phyloP scores from a whole-genome alignment of 148 eudicot species.

The Limonium bicolor region DNA sequence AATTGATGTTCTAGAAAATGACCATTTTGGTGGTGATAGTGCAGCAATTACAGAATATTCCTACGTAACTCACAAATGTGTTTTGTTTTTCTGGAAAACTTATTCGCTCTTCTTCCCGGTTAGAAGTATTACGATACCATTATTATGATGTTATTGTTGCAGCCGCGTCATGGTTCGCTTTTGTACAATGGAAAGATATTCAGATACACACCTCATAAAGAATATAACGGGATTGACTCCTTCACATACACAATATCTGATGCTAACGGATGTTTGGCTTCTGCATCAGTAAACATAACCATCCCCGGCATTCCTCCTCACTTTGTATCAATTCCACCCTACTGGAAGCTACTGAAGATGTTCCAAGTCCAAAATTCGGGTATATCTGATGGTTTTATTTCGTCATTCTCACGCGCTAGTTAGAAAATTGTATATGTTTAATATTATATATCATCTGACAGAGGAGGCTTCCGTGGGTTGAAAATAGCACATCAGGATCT shows the following conservation, averaged over 20 bases:
- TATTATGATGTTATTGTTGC: too few species aligned
- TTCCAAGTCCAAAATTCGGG: constrained; percentile 66
- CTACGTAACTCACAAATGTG: constrained; percentile 24
- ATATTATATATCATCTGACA: too few species aligned
- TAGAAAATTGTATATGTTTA: too few species aligned
- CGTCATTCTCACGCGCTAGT: too few species aligned
- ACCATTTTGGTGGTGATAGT: constrained; percentile 47
- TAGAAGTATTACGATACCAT: too few species aligned
- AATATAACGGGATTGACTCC: constrained; percentile 68
- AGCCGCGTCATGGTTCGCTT: constrained; percentile 79
- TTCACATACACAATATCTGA: constrained; percentile 53
- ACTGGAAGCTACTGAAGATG: constrained; percentile 58
- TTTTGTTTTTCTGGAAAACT: too few species aligned
- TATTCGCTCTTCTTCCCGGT: too few species aligned
- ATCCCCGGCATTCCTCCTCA: constrained; percentile 86
- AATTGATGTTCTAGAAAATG: constrained; percentile 55
- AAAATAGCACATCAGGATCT: constrained; percentile 52
- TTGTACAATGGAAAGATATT: constrained; percentile 42
- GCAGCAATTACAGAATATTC: constrained; percentile 35
- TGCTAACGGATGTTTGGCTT: constrained; percentile 42
- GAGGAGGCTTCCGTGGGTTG: constrained; percentile 68
- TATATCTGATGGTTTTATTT: too few species aligned
- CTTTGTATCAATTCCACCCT: constrained; percentile 48
- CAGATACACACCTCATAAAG: constrained; percentile 81
- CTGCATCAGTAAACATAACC: constrained; percentile 38